Base-by-base conservation (phyloP, 2,329 filamentous ascomycete genomes). In the Aspergillus ochraceoroseus region DNA sequence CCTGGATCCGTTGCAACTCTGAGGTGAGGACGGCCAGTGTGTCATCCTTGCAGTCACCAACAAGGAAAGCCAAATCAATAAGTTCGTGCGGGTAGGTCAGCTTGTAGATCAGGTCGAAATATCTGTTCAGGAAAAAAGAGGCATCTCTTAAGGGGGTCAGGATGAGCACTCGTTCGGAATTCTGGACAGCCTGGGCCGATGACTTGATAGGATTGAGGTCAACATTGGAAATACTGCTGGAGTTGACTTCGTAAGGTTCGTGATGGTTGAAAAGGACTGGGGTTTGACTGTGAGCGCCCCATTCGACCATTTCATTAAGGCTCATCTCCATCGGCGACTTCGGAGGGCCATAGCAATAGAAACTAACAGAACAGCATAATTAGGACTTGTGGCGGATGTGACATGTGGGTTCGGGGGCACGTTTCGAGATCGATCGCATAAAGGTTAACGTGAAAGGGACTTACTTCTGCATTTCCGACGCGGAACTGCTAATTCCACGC, bases 271-370 rank as follows among this genome's bases (percentile, higher is more conserved):
- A 95, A 52, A 95, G 79, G 54, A 98, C 88, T 34, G 92, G 92
- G 3, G 92, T 96, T 56, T 89, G 82, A 48, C 92, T 73, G 61
- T 95, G 89, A 43, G 80, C 81, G 53, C 85, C 83, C 92, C 92
- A 98, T 51, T 87, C 77, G 47, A 82, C 82, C 65, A 90, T 83
- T 63, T 98, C 92, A 63, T 95, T 95, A 41, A 83, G 72, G 28
- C 85, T 80, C 87, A 98, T 95, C 51, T 92, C 81, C 81, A 94
- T 94, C 38, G 92, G 92, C n/a, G 92, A 80, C 72, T 94, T 95
- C 15, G 84, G 80, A 9, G 92, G 90, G 8, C 92, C 92, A 77
- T 88, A 96, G 73, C 92, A 98, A 70, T 95, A 94, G 69, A 94
- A 95, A 69, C 90, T 96, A 59, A 33, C 15, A 27, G 28, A 29